Evolutionary conservation across 768 basidiomycete genomes (phyloP), one percentile per base, ranked within the genome.

Genomic region (Crepidotus variabilis): DNA sequence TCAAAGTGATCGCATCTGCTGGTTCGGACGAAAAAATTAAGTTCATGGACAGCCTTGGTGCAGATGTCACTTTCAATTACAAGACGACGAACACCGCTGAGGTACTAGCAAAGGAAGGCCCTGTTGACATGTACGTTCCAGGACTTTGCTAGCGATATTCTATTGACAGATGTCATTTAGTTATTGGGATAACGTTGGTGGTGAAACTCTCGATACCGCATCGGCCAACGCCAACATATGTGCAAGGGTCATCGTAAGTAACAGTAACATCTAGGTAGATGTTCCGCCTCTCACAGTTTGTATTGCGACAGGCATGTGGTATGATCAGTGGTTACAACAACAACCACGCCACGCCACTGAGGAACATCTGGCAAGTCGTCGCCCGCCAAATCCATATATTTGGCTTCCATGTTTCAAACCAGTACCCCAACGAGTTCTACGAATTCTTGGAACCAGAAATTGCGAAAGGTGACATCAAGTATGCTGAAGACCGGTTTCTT

Each of bases 61-160:
- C 83, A 0, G 87, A 91, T 61, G 78, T 86, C 5, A 82, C 77
- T 0, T 89, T 88, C 73, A 88, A 90, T 67, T 90, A 87, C 71
- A 87, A 91, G 75, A 88, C 78, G 0, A 72, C 73, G 0, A 71
- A 73, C 48, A 83, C 80, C 0, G 62, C 62, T 0, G 80, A 85
- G 13, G 72, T 86, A 1, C 69, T 92, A 36, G 64, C 65, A 57
- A 76, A 76, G 56, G 77, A 88, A 60, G 86, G 86, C 0, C 76
- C 76, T 7, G 69, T 80, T 33, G 72, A 80, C 54, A 68, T 78
- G 75, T 77, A 58, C 21, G 74, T 61, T 33, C n/a, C 34, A 1
- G n/a, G n/a, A n/a, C n/a, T n/a, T n/a, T n/a, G n/a, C n/a, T n/a
- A n/a, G n/a, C n/a, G n/a, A n/a, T n/a, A n/a, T n/a, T n/a, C n/a